Conservation (phyloP, 768 basidiomycete genomes). For the Naematelia encephala region DNA sequence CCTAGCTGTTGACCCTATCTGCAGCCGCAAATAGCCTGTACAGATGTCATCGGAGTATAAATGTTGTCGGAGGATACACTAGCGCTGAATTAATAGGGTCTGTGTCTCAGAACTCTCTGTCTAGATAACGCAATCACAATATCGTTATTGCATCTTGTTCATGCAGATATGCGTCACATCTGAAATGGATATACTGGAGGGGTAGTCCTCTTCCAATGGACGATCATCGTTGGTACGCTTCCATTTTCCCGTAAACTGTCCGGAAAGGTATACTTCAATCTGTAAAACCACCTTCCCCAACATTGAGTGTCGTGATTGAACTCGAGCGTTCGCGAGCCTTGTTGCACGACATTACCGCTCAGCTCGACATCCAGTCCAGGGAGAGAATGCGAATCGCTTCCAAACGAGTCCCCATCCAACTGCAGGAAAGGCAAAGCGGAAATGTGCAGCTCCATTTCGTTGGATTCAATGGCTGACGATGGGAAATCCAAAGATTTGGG, state of each 20-base stretch:
- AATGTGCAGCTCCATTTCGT: conserved; percentile 10
- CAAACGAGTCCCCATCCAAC: conserved; percentile 4
- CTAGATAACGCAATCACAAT: too few species aligned
- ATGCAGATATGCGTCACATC: neutral
- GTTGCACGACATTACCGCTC: conserved; percentile 16
- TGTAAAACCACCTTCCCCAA: conserved; percentile 7
- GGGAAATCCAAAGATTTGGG: conserved; percentile 5
- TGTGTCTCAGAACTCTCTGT: too few species aligned
- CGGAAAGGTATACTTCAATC: conserved; percentile 4
- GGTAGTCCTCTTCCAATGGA: conserved; percentile 8
- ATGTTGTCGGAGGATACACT: too few species aligned
- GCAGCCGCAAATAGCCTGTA: too few species aligned
- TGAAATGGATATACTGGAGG: conserved; percentile 2
- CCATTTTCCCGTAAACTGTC: neutral
- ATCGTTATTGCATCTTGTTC: too few species aligned
- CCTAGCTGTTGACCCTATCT: too few species aligned
- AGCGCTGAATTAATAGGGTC: too few species aligned
- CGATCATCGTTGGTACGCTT: conserved; percentile 8
- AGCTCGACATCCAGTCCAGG: conserved; percentile 18
- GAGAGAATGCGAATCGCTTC: neutral
- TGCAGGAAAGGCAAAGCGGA: conserved; percentile 13
- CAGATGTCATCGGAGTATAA: too few species aligned
- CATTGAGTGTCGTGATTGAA: conserved; percentile 4
- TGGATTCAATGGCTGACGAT: neutral
- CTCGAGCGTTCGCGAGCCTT: neutral